phyloP scores from a whole-genome alignment of 352 stramenopile species.

The Phytophthora sp. region DNA sequence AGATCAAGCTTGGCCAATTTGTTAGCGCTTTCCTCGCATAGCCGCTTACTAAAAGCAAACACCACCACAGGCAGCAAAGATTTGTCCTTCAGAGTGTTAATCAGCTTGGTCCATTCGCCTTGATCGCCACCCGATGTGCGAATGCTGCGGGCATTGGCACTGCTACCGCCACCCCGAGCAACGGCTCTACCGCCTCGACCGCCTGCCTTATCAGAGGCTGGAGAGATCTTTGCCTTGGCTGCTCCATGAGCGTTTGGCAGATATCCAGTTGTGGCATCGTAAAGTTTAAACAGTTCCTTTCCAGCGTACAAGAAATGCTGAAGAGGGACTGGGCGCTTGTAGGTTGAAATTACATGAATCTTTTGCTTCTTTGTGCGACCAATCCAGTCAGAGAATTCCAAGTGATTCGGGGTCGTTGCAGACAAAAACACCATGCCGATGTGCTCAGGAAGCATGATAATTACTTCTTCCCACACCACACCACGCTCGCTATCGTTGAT shows the following conservation, averaged over 20 bases:
- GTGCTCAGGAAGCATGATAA: conserved; percentile 98
- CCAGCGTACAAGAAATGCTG: conserved; percentile 96
- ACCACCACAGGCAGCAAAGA: conserved; percentile 94
- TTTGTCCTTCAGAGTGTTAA: conserved; percentile 90
- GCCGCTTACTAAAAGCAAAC: conserved; percentile 92
- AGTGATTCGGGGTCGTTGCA: conserved; percentile 98
- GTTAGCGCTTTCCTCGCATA: conserved; percentile 83
- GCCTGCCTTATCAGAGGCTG: conserved; percentile 52
- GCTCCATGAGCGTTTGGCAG: conserved; percentile 59
- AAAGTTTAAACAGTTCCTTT: conserved; percentile 93
- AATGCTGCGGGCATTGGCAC: conserved; percentile 50
- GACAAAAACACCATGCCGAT: conserved; percentile 99
- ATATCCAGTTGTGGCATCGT: conserved; percentile 60
- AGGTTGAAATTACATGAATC: conserved; percentile 98
- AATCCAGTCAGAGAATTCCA: conserved; percentile 99
- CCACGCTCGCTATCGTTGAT: conserved; percentile 98
- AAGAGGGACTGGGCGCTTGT: conserved; percentile 96
- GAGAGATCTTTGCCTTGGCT: conserved; percentile 72
- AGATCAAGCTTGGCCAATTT: conserved; percentile 82
- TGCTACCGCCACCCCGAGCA: conserved; percentile 44
- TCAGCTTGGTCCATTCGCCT: conserved; percentile 90
- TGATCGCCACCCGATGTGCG: conserved; percentile 69
- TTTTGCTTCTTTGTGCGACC: conserved; percentile 95
- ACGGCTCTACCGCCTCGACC: conserved; percentile 36
- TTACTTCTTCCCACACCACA: conserved; percentile 98